A percentile compares a stretch with the other conserved stretches of the same genome.
Evolutionary conservation across 2,329 filamentous ascomycete genomes (phyloP).

Genomic region (Triangularia setosa): DNA sequence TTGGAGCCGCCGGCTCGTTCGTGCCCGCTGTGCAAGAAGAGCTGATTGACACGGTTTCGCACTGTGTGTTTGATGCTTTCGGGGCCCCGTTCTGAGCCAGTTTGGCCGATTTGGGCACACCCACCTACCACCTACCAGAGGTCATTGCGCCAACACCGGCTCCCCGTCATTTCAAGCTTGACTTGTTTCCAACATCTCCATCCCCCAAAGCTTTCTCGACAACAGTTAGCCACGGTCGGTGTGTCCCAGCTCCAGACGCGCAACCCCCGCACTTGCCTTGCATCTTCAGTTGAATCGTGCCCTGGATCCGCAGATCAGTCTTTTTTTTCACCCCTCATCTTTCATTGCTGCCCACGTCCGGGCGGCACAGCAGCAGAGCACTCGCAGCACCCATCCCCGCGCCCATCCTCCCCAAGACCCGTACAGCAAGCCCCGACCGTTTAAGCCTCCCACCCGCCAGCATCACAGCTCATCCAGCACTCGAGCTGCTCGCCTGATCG

Average conservation of each 20-base stretch:
- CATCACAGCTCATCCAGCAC: conserved; percentile 3
- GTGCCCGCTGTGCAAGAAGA: background rate
- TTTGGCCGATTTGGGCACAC: conserved; percentile 22
- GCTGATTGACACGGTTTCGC: background rate
- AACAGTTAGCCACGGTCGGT: conserved; percentile 11
- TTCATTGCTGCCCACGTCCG: conserved; percentile 11
- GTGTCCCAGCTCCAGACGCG: conserved; percentile 3
- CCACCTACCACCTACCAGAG: conserved; percentile 12
- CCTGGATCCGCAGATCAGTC: conserved; percentile 5
- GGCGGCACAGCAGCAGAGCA: conserved; percentile 16
- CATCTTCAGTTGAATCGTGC: conserved; percentile 11
- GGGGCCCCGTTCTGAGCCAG: conserved; percentile 7
- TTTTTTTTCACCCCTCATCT: conserved; percentile 11
- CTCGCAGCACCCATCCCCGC: conserved; percentile 4
- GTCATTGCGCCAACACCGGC: conserved; percentile 24
- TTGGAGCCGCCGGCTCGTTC: background rate
- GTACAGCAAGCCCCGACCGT: conserved; percentile 1
- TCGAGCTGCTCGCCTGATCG: conserved; percentile 8
- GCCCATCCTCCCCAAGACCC: conserved; percentile 12
- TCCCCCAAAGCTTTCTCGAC: conserved; percentile 12
- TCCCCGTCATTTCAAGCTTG: conserved; percentile 25
- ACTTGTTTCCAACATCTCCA: conserved; percentile 18
- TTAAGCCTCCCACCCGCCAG: conserved; percentile 1
- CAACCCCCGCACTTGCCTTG: conserved; percentile 12
- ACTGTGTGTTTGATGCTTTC: conserved; percentile 7